A percentile compares a stretch with the other conserved stretches of the same genome.
Conservation (phyloP, 169 alveolate species). For the Toxoplasma gondii region DNA sequence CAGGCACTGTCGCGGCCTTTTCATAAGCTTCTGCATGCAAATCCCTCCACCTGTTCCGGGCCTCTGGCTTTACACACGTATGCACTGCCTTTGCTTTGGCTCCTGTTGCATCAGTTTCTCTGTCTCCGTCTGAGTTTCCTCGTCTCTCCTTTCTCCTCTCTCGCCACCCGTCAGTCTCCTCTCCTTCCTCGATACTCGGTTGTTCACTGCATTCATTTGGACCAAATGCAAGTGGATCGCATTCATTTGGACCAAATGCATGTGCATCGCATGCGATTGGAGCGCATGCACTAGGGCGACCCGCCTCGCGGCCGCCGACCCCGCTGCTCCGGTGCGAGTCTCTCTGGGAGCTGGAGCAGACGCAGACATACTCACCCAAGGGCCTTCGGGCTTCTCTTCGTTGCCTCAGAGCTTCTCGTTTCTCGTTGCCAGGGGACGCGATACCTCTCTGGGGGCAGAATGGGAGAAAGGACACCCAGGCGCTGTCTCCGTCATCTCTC, state of each 20-base stretch:
- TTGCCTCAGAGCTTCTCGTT: background rate
- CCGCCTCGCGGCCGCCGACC: too few relatives aligned
- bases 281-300: too few relatives aligned
- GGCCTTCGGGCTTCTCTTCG: background rate
- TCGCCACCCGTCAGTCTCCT: background rate
- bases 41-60: too few relatives aligned
- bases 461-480: conserved; percentile 6
- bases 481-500: background rate
- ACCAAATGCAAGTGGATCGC: background rate
- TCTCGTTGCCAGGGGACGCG: background rate
- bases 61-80: too few relatives aligned
- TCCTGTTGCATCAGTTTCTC: too few relatives aligned
- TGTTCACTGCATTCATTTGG: background rate
- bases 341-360: background rate
- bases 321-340: background rate
- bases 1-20: too few relatives aligned
- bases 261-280: too few relatives aligned
- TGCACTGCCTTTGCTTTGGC: too few relatives aligned
- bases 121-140: too few relatives aligned
- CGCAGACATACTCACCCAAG: background rate
- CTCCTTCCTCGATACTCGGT: background rate
- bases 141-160: too few relatives aligned
- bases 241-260: too few relatives aligned
- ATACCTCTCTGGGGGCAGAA: background rate
- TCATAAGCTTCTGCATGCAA: too few relatives aligned